Conservation (phyloP, 1,284 basidiomycete genomes). For the Microbotryum violaceum region DNA sequence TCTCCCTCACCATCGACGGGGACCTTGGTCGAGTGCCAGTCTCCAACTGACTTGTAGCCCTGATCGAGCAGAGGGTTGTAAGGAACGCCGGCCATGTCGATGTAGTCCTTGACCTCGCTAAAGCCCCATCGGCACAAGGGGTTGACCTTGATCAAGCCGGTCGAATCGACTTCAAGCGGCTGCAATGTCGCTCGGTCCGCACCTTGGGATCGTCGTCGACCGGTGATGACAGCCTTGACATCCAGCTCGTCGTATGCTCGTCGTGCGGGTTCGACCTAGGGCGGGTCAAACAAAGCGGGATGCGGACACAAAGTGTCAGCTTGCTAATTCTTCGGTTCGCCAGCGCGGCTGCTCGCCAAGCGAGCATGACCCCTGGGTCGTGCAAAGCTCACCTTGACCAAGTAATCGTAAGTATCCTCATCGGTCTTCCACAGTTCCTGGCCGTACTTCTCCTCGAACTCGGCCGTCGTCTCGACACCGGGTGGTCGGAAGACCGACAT, state of each 20-base stretch:
- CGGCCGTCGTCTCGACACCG: slow-evolving; percentile 58
- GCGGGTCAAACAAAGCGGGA: background rate
- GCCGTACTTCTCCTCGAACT: slow-evolving; percentile 78
- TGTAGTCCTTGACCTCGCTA: slow-evolving; percentile 74
- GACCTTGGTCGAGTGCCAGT: slow-evolving; percentile 88
- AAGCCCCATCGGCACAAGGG: slow-evolving; percentile 89
- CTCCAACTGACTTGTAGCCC: slow-evolving; percentile 90
- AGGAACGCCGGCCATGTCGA: slow-evolving; percentile 75
- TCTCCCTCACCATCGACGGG: slow-evolving; percentile 58
- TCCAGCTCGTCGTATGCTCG: slow-evolving; percentile 75
- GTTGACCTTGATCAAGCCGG: slow-evolving; percentile 90
- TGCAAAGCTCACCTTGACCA: slow-evolving; percentile 66
- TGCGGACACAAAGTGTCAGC: background rate
- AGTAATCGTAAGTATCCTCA: slow-evolving; percentile 82
- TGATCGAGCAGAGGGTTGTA: slow-evolving; percentile 80
- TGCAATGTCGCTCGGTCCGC: slow-evolving; percentile 72
- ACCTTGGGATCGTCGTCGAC: slow-evolving; percentile 85
- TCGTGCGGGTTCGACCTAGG: slow-evolving; percentile 81
- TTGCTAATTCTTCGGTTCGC: background rate
- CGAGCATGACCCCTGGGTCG: background rate
- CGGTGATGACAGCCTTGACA: slow-evolving; percentile 87
- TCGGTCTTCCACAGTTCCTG: slow-evolving; percentile 79
- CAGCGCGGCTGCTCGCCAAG: too few species aligned
- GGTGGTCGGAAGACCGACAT: slow-evolving; percentile 75
- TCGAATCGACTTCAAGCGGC: slow-evolving; percentile 84